Conservation (phyloP, 805 yeast genomes). For the Vanderwaltozyma tropicalis region DNA sequence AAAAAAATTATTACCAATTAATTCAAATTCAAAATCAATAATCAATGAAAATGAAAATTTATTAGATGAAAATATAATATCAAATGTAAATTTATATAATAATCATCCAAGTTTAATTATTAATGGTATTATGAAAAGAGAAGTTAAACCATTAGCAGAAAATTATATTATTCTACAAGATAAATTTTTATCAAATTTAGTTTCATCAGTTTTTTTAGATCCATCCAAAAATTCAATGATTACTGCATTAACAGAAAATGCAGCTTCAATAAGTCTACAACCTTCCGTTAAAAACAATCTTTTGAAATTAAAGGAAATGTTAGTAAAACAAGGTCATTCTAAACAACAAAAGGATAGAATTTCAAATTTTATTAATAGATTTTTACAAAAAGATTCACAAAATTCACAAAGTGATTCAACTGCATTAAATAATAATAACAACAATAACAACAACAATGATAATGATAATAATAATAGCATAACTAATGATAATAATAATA, state of each 20-base stretch:
- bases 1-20: not conserved
- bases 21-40: no score
- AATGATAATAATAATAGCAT: not conserved
- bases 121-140: slow-evolving; percentile 24
- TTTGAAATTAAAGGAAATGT: slow-evolving; percentile 15
- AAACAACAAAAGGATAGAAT: slow-evolving; percentile 15
- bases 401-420: not conserved
- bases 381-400: slow-evolving; percentile 12
- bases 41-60: not conserved
- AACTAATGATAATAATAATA: not conserved
- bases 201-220: slow-evolving; percentile 22
- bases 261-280: slow-evolving; percentile 6
- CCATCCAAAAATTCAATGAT: slow-evolving; percentile 23
- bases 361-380: slow-evolving; percentile 20
- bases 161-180: slow-evolving; percentile 24
- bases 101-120: slow-evolving; percentile 22
- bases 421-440: not conserved
- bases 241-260: slow-evolving; percentile 21
- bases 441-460: not conserved
- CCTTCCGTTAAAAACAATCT: slow-evolving; percentile 4
- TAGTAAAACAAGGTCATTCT: slow-evolving; percentile 18
- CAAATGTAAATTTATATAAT: slow-evolving; percentile 15
- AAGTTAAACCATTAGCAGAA: slow-evolving; percentile 27
- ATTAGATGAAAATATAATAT: not conserved
- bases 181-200: slow-evolving; percentile 19